phyloP scores from a whole-genome alignment of 208 protist genomes.

The Trypanosoma scelopori region DNA sequence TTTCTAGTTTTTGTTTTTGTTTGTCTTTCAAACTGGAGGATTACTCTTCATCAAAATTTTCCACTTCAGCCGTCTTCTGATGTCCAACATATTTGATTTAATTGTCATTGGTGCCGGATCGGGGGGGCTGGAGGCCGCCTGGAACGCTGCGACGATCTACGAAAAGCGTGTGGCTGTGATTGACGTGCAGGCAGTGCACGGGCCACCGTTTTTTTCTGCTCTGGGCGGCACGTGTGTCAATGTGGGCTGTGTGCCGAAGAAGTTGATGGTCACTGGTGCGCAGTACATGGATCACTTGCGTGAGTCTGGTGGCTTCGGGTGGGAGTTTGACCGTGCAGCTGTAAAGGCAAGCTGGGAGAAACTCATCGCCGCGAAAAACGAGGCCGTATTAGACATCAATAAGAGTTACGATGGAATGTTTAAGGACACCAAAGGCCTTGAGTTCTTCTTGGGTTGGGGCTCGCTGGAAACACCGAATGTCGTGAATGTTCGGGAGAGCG shows the following conservation, averaged over 20 bases:
- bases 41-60: slow-evolving; percentile 35
- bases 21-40: neutral
- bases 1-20: neutral
- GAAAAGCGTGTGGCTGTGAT: slow-evolving; percentile 89
- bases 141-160: slow-evolving; percentile 79
- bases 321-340: slow-evolving; percentile 54
- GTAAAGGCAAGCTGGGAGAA: slow-evolving; percentile 78
- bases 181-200: slow-evolving; percentile 78
- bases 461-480: slow-evolving; percentile 67
- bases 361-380: slow-evolving; percentile 90
- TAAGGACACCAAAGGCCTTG: slow-evolving; percentile 77
- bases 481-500: slow-evolving; percentile 64
- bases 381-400: slow-evolving; percentile 84
- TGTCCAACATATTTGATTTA: slow-evolving; percentile 83
- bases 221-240: slow-evolving; percentile 89
- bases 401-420: slow-evolving; percentile 92
- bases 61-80: slow-evolving; percentile 33
- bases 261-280: slow-evolving; percentile 86
- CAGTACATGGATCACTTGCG: slow-evolving; percentile 80
- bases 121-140: slow-evolving; percentile 85
- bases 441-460: slow-evolving; percentile 85
- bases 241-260: slow-evolving; percentile 89
- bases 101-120: slow-evolving; percentile 90
- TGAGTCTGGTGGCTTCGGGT: slow-evolving; percentile 81
- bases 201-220: slow-evolving; percentile 72